Conservation (phyloP, 805 yeast species). For the Maudiozyma turicensis region DNA sequence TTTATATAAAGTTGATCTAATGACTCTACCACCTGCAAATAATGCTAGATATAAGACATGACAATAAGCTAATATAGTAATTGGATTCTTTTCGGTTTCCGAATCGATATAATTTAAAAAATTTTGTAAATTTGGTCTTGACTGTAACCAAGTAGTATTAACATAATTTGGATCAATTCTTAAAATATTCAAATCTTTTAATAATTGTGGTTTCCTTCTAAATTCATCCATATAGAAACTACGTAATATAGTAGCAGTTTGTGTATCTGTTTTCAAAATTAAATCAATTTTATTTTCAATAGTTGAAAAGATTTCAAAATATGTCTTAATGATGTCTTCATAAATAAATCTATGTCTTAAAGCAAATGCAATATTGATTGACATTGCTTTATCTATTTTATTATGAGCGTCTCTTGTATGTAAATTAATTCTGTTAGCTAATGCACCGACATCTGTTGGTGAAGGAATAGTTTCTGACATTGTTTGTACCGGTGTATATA, state of each 20-base stretch:
- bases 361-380: slow-evolving; percentile 64
- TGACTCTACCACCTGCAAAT: slow-evolving; percentile 75
- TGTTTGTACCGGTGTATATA: neutral
- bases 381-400: slow-evolving; percentile 57
- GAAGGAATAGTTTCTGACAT: slow-evolving; percentile 40
- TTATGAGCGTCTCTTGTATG: slow-evolving; percentile 61
- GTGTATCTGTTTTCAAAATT: slow-evolving; percentile 26
- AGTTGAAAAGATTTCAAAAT: slow-evolving; percentile 58
- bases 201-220: slow-evolving; percentile 49
- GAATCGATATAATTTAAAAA: slow-evolving; percentile 51
- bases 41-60: slow-evolving; percentile 79
- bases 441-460: slow-evolving; percentile 73
- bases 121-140: slow-evolving; percentile 42
- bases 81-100: slow-evolving; percentile 52
- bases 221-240: slow-evolving; percentile 63
- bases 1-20: slow-evolving; percentile 55
- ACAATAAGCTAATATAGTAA: slow-evolving; percentile 65
- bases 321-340: slow-evolving; percentile 71
- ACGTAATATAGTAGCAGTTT: slow-evolving; percentile 37
- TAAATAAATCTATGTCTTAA: slow-evolving; percentile 65
- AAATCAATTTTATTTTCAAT: slow-evolving; percentile 45
- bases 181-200: slow-evolving; percentile 55
- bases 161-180: slow-evolving; percentile 39
- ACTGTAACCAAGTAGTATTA: slow-evolving; percentile 5
- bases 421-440: slow-evolving; percentile 69